Base-by-base conservation (phyloP, 1,139 yeast genomes). In the Taiozyma onychis region DNA sequence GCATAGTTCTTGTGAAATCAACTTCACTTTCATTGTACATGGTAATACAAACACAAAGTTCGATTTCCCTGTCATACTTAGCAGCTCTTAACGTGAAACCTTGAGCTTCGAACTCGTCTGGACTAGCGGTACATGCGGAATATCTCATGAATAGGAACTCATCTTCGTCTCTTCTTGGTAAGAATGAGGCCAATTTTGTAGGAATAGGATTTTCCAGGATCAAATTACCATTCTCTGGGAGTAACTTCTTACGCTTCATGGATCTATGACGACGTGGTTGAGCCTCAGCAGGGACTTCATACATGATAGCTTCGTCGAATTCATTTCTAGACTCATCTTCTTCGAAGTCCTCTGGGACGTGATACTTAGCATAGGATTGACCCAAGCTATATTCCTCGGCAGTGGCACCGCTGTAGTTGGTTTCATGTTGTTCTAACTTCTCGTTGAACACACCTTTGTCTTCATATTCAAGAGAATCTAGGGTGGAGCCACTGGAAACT, bases 21-120 rank as follows among this genome's bases (percentile, higher is more conserved):
- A 76, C 75, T 65, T 90, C 97, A 66, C 88, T 96, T 70, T 93
- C 99, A 65, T 93, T 93, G 72, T 91, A 93, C 97, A 93, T 90
- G 45, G 98, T 91, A 55, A 93, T 80, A 69, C 97, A 90, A 47
- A 91, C 78, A 44, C 88, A 89, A 47, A 93, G 73, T 68, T 93
- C 97, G 24, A 95, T 91, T 63, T 89, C 96, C 63, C 97, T 80
- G 53, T 87, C 88, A 64, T 81, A 83, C 60, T 86, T 88, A 11
- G 89, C 85, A 24, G 95, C 88, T 61, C 98, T 79, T 49, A 93
- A 72, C 2, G 89, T 83, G 68, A 90, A 93, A 0, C 98, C 98
- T 47, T 80, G 81, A 7, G 72, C 74, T n/a, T 79, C 78, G 64
- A 88, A 93, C 43, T 85, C 83, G 66, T 89, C 93, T 1, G 97